Evolutionary conservation across 2,329 filamentous ascomycete genomes (phyloP).

Genomic region (Epichloe festucae): DNA sequence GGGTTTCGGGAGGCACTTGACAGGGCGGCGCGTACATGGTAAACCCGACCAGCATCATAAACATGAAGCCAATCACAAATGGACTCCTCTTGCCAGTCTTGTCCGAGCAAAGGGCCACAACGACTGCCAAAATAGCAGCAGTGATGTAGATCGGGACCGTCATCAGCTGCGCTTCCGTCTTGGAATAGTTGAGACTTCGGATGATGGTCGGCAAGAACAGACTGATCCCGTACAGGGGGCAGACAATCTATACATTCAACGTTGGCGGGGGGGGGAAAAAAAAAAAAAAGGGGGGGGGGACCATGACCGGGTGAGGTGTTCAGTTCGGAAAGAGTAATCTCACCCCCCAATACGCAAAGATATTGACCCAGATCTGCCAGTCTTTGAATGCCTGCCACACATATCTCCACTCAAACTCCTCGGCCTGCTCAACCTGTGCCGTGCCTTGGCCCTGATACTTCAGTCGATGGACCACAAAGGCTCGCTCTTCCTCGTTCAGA

Average conservation of each 20-base stretch:
- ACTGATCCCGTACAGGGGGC: constrained; percentile 43
- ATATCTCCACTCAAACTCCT: constrained; percentile 64
- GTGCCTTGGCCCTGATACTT: constrained; percentile 41
- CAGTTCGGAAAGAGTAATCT: constrained; percentile 13
- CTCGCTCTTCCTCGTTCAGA: constrained; percentile 56
- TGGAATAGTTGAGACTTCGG: constrained; percentile 42
- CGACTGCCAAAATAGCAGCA: constrained; percentile 45
- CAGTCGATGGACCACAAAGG: constrained; percentile 57
- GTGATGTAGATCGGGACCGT: constrained; percentile 48
- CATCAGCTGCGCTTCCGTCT: constrained; percentile 47
- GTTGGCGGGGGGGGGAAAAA: neutral
- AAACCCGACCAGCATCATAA: constrained; percentile 43
- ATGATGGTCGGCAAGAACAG: constrained; percentile 53
- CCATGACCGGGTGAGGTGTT: too few relatives aligned
- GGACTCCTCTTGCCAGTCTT: constrained; percentile 37
- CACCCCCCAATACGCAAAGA: constrained; percentile 53
- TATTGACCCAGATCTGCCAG: constrained; percentile 60
- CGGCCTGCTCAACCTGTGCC: constrained; percentile 46
- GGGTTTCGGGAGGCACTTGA: too few relatives aligned
- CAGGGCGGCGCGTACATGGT: constrained; percentile 27
- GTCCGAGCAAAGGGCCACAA: constrained; percentile 43
- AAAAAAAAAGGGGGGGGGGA: rapidly evolving
- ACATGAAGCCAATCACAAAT: constrained; percentile 41
- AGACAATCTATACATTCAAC: constrained; percentile 27
- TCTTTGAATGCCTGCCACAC: constrained; percentile 61